These are phyloP conservation scores for Panicum virgatum DNA, from an alignment of 202 grass and related monocot genomes.

Conservation along the genomic window DNA sequence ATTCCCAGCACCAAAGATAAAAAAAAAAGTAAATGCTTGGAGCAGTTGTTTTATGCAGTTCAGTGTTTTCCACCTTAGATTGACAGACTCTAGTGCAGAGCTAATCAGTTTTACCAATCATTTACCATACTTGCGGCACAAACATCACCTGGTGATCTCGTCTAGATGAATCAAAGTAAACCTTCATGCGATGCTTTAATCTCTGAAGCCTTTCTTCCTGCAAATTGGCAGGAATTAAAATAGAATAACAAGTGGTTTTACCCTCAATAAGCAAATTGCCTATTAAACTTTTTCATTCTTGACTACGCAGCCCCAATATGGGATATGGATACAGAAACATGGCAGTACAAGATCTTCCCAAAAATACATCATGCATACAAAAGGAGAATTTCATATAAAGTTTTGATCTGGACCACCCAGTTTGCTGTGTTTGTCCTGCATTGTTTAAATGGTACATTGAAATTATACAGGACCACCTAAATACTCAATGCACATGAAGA, in stretches of 20 bases:
- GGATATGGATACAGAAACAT: neutral
- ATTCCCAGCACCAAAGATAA: neutral
- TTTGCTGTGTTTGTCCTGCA: neutral
- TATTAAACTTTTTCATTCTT: neutral
- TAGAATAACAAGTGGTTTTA: conserved; percentile 18
- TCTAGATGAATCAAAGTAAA: conserved; percentile 88
- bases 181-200: conserved; percentile 83
- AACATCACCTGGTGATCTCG: conserved; percentile 98
- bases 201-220: conserved; percentile 92
- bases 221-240: conserved; percentile 32
- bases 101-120: neutral
- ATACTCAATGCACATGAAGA: neutral
- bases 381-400: neutral
- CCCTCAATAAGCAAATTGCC: conserved; percentile 14
- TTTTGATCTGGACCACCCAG: conserved; percentile 13
- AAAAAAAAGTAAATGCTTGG: neutral
- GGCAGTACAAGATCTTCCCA: neutral
- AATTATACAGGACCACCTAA: neutral
- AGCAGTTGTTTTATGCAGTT: neutral
- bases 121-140: neutral
- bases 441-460: conserved; percentile 3
- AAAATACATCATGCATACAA: neutral
- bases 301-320: neutral
- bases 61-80: neutral
- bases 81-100: neutral